Percentiles rank a stretch among this genome's conserved stretches.
Conservation (phyloP, 1,284 basidiomycete species). For the Ganoderma lucidum region DNA sequence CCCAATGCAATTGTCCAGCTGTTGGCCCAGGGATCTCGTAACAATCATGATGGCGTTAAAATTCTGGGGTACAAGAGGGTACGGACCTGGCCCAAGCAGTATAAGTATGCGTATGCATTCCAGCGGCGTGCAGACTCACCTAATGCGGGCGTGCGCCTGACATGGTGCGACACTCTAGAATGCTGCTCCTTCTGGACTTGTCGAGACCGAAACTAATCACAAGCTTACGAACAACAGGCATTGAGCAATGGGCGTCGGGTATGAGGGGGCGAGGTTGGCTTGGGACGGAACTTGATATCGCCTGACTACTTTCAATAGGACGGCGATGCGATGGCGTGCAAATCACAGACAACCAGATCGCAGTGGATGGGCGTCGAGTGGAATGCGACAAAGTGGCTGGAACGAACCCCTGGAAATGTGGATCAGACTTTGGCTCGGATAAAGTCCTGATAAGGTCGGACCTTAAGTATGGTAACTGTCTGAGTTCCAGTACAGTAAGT, state of each 20-base stretch:
- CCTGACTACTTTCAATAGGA: background rate
- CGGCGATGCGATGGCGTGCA: background rate
- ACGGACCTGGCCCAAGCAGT: conserved; percentile 3
- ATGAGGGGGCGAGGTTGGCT: background rate
- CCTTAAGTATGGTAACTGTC: too few species aligned
- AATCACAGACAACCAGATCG: background rate
- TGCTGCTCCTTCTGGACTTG: background rate
- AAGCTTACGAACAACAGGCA: background rate
- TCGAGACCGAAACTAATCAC: conserved; percentile 1
- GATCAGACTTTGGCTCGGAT: background rate
- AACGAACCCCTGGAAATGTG: background rate
- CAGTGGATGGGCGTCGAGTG: background rate
- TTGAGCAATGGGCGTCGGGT: background rate
- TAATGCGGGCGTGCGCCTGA: background rate
- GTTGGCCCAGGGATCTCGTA: background rate
- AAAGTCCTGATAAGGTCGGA: too few species aligned
- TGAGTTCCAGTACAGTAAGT: too few species aligned
- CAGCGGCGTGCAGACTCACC: background rate
- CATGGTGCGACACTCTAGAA: background rate
- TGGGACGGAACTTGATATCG: background rate
- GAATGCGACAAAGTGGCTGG: too few species aligned
- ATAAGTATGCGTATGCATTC: background rate
- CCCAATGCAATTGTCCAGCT: background rate
- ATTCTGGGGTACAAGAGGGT: background rate
- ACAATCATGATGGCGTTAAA: background rate